Evolutionary conservation across 352 stramenopile genomes (phyloP).

Genomic region (Phytophthora sojae): DNA sequence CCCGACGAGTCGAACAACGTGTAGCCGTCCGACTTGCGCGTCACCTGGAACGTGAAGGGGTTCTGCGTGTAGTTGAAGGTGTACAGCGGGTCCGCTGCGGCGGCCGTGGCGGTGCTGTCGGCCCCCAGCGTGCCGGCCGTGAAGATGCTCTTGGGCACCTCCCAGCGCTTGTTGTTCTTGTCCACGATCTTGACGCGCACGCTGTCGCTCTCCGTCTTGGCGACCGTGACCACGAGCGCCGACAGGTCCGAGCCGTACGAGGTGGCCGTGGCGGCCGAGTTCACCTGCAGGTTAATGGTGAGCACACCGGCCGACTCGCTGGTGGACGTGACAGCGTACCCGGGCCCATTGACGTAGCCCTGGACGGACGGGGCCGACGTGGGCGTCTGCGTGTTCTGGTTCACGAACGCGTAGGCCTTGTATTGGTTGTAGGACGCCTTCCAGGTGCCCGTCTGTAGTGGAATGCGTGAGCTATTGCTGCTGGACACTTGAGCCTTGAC

Average conservation of each 20-base stretch:
- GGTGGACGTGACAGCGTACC: constrained; percentile 47
- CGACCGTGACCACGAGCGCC: constrained; percentile 48
- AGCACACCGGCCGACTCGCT: constrained; percentile 38
- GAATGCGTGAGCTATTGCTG: no score
- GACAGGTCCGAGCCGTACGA: constrained; percentile 49
- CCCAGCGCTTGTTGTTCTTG: constrained; percentile 60
- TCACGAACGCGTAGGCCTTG: neutral
- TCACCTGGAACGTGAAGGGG: constrained; percentile 51
- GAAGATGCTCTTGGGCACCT: constrained; percentile 51
- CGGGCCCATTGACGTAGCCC: constrained; percentile 43
- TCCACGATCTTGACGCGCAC: constrained; percentile 63
- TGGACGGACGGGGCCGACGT: constrained; percentile 13
- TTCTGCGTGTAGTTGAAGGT: constrained; percentile 49
- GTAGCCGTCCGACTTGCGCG: constrained; percentile 47
- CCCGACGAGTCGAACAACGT: constrained; percentile 52
- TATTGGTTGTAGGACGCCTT: neutral
- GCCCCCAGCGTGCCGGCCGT: constrained; percentile 35
- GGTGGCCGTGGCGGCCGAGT: constrained; percentile 23
- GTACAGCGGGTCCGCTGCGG: constrained; percentile 25
- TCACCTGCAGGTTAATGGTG: constrained; percentile 45
- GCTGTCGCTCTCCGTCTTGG: constrained; percentile 45
- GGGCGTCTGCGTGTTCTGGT: neutral
- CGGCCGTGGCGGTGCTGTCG: constrained; percentile 6
- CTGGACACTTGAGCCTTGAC: no score
- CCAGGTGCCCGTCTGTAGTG: neutral